Base-by-base conservation (phyloP, 163 green algal genomes). In the Picocystis sp. region DNA sequence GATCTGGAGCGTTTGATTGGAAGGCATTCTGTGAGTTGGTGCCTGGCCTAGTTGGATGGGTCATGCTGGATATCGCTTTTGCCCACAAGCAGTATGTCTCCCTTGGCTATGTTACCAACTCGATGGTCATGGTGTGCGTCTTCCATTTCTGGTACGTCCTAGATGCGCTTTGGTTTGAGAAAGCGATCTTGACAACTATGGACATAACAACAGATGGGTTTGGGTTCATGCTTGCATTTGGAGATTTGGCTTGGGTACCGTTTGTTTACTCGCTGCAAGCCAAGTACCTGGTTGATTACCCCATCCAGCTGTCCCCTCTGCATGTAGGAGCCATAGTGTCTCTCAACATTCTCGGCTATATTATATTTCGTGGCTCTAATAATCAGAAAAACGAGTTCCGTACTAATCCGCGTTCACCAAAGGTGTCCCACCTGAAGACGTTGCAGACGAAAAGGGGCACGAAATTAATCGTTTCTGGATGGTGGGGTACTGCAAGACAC, bases 181-280 rank as follows among this genome's bases (percentile, higher is more conserved):
- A 45, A 23, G 66, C 81, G 45, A 94, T 96, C 42, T 67, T 97
- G 29, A 92, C 81, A 19, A 97, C 90, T 45, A 97, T 95, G 90
- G 90, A 99, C 73, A 96, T 99, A 63, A 95, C 86, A 25, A 87
- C 77, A 2, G 90, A 99, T 63, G 86, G 89, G 24, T 95, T 97
- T 75, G 87, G 89, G 24, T 99, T 92, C 76, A 99, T 99, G 90
- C 77, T 99, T 44, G 75, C 72, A 0, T 96, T 97, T 68, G 89
- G 89, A 0, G 86, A 99, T 66, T 71, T 97, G 11, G 71, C 84
- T 5, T 97, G 83, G 84, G 87, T 99, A 55, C 89, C 90, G 22
- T 97, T 99, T 75, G 92, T 79, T 8, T 99, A 95, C 76, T 79
- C 72, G 35, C 67, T 93, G 19, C 76, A 87, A 48, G 72, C 89